Evolutionary conservation across 2,329 filamentous ascomycete genomes (phyloP), one percentile per base, ranked within the genome.

Genomic region (Colletotrichum navitas): DNA sequence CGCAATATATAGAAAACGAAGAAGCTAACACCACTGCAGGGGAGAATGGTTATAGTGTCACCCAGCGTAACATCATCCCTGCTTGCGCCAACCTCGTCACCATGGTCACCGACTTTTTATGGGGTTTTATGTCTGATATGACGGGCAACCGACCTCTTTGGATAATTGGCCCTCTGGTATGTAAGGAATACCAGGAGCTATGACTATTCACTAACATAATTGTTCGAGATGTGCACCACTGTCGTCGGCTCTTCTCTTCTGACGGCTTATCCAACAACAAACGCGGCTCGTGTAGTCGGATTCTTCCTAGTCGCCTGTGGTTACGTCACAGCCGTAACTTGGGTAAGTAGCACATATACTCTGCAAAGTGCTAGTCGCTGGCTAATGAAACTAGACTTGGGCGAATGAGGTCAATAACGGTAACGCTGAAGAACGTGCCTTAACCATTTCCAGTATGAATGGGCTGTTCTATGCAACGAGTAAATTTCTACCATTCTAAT

Each of bases 401-500:
- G 79, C 77, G 3, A 79, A 79, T 47, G 79, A 80, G 60, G 74
- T 80, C 32, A 80, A 78, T 39, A 76, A 76, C 2, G 77, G 75
- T 2, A 75, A 80, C 56, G 78, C 77, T 2, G 78, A 80, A 62
- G 78, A 80, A 61, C 71, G 79, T 18, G 79, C 79, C 12, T 63
- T 81, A 18, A 76, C 79, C 3, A 77, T 79, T 36, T 77, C 76
- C 39, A 78, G 75, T 64, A 80, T 80, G 78, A 80, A 80, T 55
- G 77, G 77, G 11, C 64, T 80, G 12, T 77, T 78, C 51, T 80
- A 80, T 52, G 79, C 77, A 6, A 68, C 66, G 2, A 68, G 66
- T 68, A 1, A 67, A 32, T 39, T 7, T 1, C 36, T 0, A 16
- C 6, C 1, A 5, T 24, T 1, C 2, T 7, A 2, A 2, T 1